Evolutionary conservation across 257 asterid species (phyloP), one percentile per base, ranked within the genome.

Genomic region (Fraxinus americana): DNA sequence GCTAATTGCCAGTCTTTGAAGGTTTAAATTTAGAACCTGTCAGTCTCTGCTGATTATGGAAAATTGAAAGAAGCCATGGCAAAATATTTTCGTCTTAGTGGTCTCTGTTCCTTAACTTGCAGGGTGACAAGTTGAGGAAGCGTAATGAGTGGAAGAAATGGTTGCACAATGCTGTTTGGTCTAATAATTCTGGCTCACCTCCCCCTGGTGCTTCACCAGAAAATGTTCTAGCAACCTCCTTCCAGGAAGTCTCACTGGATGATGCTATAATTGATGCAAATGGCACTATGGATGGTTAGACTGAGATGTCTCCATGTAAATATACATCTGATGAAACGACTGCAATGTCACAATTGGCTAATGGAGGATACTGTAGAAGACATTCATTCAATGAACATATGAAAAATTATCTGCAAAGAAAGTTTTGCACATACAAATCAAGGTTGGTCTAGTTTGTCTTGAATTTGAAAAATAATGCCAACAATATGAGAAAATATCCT

Each of bases 121-220:
- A 91, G 89, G 97, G 91, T 59, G 93, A 90, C 83, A 90, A 85
- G 85, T 70, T 93, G 79, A 88, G 98, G 86, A 85, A 93, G 71
- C 91, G 88, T 30, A 75, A 88, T 25, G 94, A 86, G 23, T 91
- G 98, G 98, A 82, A 35, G 79, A 91, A 82, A 79, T 93, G 92
- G 92, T n/a, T 81, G n/a, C 80, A 21, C 27, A 52, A 83, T 2
- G 39, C 88, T 83, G 39, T 59, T 70, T 65, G 77, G 54, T 34
- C 32, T 68, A 78, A 75, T 21, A 88, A 82, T 77, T 82, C 88
- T 63, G 84, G 81, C 52, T 57, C 82, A n/a, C 78, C 79, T 23
- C 23, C 85, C 14, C 45, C 82, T 4, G 83, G 59, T 72, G 80
- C 86, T 48, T 73, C 89, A 71, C 65, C 87, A 39, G 91, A 68